A percentile compares a stretch with the other conserved stretches of the same genome.
Conservation (phyloP, 805 yeast species). For the Grigorovia transvaalensis region DNA sequence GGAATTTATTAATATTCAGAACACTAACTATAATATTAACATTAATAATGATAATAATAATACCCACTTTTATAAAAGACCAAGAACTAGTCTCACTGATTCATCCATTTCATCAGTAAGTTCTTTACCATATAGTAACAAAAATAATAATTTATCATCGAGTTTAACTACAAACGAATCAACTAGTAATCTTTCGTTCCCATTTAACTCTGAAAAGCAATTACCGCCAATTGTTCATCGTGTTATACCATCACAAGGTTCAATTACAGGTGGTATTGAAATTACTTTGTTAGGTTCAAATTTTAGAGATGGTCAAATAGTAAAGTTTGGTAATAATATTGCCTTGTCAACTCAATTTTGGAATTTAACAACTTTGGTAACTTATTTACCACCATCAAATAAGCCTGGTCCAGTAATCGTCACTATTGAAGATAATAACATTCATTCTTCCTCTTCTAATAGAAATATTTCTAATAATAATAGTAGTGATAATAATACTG, state of each 20-base stretch:
- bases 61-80: neutral
- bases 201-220: neutral
- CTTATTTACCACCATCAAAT: slow-evolving; percentile 85
- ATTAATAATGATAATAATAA: neutral
- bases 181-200: neutral
- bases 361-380: slow-evolving; percentile 89
- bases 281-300: slow-evolving; percentile 82
- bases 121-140: neutral
- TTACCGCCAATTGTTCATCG: slow-evolving; percentile 40
- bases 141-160: neutral
- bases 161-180: slow-evolving; percentile 5
- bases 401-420: slow-evolving; percentile 88
- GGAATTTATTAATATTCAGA: neutral
- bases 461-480: neutral
- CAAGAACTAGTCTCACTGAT: neutral
- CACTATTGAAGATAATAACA: slow-evolving; percentile 43
- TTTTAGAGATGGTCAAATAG: slow-evolving; percentile 75
- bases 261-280: slow-evolving; percentile 92
- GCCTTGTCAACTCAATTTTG: slow-evolving; percentile 88
- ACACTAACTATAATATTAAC: no score
- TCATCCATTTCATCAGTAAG: neutral
- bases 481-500: slow-evolving; percentile 8
- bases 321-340: slow-evolving; percentile 74
- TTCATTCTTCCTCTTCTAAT: neutral
- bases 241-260: slow-evolving; percentile 92